Evolutionary conservation across 192 early-diverging fungal species (phyloP).

Genomic region (Umbelopsis isabellina): DNA sequence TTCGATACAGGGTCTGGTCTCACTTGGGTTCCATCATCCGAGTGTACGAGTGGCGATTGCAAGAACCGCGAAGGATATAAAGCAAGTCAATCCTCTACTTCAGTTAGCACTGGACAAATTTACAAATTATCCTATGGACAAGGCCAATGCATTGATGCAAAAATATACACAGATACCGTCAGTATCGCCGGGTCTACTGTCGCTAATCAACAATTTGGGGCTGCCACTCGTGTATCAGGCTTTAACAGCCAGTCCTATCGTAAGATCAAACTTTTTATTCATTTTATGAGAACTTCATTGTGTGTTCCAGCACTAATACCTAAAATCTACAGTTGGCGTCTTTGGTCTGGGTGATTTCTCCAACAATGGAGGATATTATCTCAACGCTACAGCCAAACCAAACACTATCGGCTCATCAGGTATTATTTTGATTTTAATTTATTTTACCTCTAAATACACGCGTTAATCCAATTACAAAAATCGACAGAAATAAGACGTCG

Average conservation of each 20-base stretch:
- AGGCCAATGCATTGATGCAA: conserved; percentile 32
- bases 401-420: conserved; percentile 9
- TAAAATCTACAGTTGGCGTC: conserved; percentile 20
- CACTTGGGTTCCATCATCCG: conserved; percentile 35
- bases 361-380: conserved; percentile 22
- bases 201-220: conserved; percentile 27
- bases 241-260: conserved; percentile 1
- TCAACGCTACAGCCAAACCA: conserved; percentile 25
- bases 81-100: conserved; percentile 22
- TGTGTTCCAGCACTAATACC: neutral
- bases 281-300: neutral
- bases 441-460: no score
- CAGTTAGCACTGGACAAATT: conserved; percentile 23
- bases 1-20: conserved; percentile 38
- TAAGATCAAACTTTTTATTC: neutral
- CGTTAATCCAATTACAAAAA: neutral
- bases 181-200: conserved; percentile 28
- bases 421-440: neutral
- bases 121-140: conserved; percentile 30
- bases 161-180: conserved; percentile 35
- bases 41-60: conserved; percentile 28
- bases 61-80: conserved; percentile 19
- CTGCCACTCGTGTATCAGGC: conserved; percentile 29
- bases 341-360: conserved; percentile 35
- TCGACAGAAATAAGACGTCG: conserved; percentile 10